Evolutionary conservation across 345 rosid species (phyloP).

Genomic region (Hibiscus syriacus): DNA sequence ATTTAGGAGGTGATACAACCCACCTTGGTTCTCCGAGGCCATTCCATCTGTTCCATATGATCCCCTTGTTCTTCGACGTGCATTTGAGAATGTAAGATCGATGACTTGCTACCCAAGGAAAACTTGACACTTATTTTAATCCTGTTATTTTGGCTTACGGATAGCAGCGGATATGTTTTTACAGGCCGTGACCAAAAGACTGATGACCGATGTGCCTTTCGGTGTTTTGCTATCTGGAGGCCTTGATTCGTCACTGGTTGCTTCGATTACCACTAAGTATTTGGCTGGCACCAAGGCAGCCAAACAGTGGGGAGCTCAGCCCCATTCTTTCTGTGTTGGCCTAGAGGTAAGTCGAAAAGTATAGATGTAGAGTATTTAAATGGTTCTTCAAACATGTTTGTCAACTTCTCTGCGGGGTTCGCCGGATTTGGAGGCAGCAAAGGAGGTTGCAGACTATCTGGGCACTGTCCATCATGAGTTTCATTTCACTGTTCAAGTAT

Average conservation of each 20-base stretch:
- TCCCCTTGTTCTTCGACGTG: conserved; percentile 55
- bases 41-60: conserved; percentile 73
- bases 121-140: background rate
- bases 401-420: conserved; percentile 45
- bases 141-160: background rate
- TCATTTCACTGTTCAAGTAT: conserved; percentile 81
- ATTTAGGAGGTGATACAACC: conserved; percentile 76
- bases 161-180: background rate
- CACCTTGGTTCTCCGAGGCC: conserved; percentile 69
- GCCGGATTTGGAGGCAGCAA: conserved; percentile 81
- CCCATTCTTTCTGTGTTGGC: conserved; percentile 88
- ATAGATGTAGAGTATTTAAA: background rate
- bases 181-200: conserved; percentile 86
- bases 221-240: conserved; percentile 96
- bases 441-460: conserved; percentile 80
- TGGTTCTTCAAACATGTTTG: background rate
- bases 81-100: conserved; percentile 65
- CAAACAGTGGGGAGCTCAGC: conserved; percentile 76
- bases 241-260: conserved; percentile 86
- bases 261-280: conserved; percentile 75
- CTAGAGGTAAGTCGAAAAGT: conserved; percentile 46
- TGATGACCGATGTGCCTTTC: conserved; percentile 91
- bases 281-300: conserved; percentile 67
- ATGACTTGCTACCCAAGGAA: background rate
- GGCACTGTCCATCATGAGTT: conserved; percentile 93